These are phyloP conservation scores for Aspergillus awamori DNA, from an alignment of 2,329 filamentous ascomycete species.

Conservation along the genomic window DNA sequence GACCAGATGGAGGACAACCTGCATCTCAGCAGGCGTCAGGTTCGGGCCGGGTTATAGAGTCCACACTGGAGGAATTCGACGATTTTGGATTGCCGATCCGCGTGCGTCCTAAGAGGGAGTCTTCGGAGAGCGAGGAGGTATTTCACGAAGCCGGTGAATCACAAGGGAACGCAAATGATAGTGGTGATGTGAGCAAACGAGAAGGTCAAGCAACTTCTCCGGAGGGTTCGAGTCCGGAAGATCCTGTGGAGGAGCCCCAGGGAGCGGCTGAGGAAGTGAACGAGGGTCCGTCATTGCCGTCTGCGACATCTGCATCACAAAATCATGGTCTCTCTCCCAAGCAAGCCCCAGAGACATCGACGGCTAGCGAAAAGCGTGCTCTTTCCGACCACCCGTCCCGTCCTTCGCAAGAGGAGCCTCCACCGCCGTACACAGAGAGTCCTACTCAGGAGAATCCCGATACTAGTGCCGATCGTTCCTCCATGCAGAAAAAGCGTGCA, in stretches of 20 bases:
- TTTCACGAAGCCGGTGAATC: conserved; percentile 27
- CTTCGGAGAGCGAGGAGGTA: conserved; percentile 20
- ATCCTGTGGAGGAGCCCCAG: background rate
- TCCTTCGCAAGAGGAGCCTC: conserved; percentile 12
- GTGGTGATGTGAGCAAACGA: background rate
- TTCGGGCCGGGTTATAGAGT: conserved; percentile 9
- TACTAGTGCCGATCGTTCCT: conserved; percentile 17
- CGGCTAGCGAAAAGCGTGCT: conserved; percentile 10
- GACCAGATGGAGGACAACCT: conserved; percentile 9
- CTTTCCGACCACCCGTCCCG: background rate
- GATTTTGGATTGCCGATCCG: conserved; percentile 46
- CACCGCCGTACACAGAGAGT: conserved; percentile 22
- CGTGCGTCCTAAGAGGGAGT: conserved; percentile 22
- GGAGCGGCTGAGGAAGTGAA: background rate
- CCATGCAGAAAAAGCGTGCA: conserved; percentile 27
- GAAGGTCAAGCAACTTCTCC: background rate
- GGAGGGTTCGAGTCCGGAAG: background rate
- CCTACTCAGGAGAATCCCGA: conserved; percentile 10
- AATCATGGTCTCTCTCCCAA: conserved; percentile 4
- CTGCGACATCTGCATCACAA: conserved; percentile 4
- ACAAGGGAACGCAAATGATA: background rate
- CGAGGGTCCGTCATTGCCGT: conserved; percentile 8
- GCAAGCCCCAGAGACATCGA: background rate
- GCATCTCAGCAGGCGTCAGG: conserved; percentile 9
- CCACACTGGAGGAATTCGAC: conserved; percentile 33